Evolutionary conservation across 192 early-diverging fungal genomes (phyloP), one percentile per base, ranked within the genome.

Genomic region (Rhizophagus prolifer): DNA sequence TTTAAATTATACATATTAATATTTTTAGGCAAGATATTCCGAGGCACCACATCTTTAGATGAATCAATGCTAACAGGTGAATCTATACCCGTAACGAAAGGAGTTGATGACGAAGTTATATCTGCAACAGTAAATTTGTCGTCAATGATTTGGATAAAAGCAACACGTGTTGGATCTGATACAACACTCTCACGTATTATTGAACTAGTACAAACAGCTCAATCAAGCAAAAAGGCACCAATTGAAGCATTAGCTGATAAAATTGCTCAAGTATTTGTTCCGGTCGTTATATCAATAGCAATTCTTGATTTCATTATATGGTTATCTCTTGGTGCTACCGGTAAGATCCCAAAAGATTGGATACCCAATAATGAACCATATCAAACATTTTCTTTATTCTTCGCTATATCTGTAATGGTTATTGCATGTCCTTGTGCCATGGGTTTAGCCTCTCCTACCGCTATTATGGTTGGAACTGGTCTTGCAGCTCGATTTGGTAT

Each of bases 21-120:
- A 44, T 72, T 25, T 72, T 19, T 67, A 80, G 79, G 80, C 34
- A 79, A 79, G 70, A 64, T 84, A 10, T 82, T 75, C 75, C 72
- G 75, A n/a, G 93, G 93, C 0, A 77, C 80, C 8, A 86, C 90
- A 0, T 86, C 84, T 38, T 83, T 92, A 3, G 94, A 95, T 74
- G 93, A 94, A 80, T 86, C 87, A 41, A 93, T 94, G 90, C 82
- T 95, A 67, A 95, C 94, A 0, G 94, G 94, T 44, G 94, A 95
- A 82, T 85, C 92, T 0, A 50, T 90, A 21, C 93, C 93, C 12
- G 87, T 92, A 4, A 64, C 79, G 19, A 94, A 93, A 75, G 74
- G 63, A 0, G 61, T 69, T 31, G 86, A 79, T 10, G 81, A 79
- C 28, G 62, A 80, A n/a, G 82, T 88, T 28, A 85, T 89, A 58